A percentile compares a stretch with the other conserved stretches of the same genome.
These are phyloP conservation scores for Escallonia herrerae DNA, from an alignment of 129 eudicot species.

Conservation along the genomic window DNA sequence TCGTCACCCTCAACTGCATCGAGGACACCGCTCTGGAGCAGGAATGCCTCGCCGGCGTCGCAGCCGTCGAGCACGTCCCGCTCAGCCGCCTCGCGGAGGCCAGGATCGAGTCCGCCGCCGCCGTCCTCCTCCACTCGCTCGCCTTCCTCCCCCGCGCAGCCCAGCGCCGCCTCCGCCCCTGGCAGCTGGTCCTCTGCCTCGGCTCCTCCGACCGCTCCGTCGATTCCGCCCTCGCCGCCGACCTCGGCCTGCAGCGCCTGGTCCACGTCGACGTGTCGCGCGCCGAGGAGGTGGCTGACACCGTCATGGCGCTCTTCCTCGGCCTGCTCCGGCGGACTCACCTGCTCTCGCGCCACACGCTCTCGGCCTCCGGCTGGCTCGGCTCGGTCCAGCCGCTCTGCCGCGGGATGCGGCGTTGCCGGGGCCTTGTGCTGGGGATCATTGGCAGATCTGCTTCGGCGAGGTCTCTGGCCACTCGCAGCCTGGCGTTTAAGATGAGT, in stretches of 20 bases:
- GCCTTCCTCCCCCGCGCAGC: constrained; percentile 99
- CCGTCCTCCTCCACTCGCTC: constrained; percentile 87
- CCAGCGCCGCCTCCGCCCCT: constrained; percentile 95
- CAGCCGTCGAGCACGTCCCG: constrained; percentile 78
- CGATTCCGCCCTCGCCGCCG: constrained; percentile 85
- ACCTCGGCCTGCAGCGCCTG: constrained; percentile 66
- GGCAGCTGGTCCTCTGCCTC: constrained; percentile 91
- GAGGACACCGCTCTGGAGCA: constrained; percentile 67
- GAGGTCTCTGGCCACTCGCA: constrained; percentile 73
- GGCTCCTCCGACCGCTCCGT: constrained; percentile 90
- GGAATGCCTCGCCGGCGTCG: constrained; percentile 67
- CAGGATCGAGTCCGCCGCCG: constrained; percentile 79
- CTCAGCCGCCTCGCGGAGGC: constrained; percentile 68
- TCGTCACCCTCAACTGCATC: constrained; percentile 90
- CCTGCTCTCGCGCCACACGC: constrained; percentile 66
- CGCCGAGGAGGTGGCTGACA: constrained; percentile 95
- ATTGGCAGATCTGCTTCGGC: constrained; percentile 92
- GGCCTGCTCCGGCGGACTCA: constrained; percentile 89
- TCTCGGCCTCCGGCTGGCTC: constrained; percentile 95
- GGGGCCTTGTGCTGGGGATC: constrained; percentile 91
- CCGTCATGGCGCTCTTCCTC: constrained; percentile 83
- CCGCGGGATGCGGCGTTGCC: constrained; percentile 93
- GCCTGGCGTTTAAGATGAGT: constrained; percentile 92
- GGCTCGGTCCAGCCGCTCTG: constrained; percentile 97
- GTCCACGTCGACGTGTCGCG: constrained; percentile 91